Base-by-base conservation (phyloP, 768 basidiomycete species). In the Xerocomellus intermedius region DNA sequence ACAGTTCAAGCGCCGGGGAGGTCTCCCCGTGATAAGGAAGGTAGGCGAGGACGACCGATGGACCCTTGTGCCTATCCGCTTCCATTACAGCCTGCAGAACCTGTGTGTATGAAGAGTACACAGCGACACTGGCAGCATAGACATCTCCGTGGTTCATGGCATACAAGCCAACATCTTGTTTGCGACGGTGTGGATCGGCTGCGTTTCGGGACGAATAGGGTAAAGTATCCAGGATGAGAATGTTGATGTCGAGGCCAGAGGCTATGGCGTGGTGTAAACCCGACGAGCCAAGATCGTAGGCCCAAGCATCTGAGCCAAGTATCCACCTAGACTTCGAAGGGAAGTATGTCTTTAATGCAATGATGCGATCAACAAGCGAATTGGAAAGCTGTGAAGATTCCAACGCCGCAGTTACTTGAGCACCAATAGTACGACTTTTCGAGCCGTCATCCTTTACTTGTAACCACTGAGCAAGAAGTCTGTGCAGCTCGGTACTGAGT, bases 61-160 rank as follows among this genome's bases (percentile, higher is more conserved):
- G 95, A 2, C 97, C 97, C 33, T 83, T 74, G 78, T 87, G 95
- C 44, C 77, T 80, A 69, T 98, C 97, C 5, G 97, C 97, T 67
- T 98, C 97, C 53, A 87, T 77, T 54, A 99, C 67, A 5, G 94
- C 83, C 70, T 97, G 95, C 41, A 98, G 81, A 30, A 96, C 93
- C 65, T 98, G 96, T 0, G 89, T 80, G 70, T 98, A 98, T 17
- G 94, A 96, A 26, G 94, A 91, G 75, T 96, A 98, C 55, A 98
- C 87, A 5, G 97, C 97, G 35, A 96, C 82, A 64, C 91, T 94
- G 9, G 95, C 94, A 52, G 97, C 97, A 69, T 91, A 99, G 55
- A 94, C 93, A 67, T 94, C 89, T 12, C 96, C 96, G 70, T 97
- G 89, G 75, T 97, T 98, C 89, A 98, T 94, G 24, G 96, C 97